Percentiles rank a stretch among this genome's conserved stretches.
phyloP scores from a whole-genome alignment of 352 stramenopile species.

The Lagenidium giganteum region DNA sequence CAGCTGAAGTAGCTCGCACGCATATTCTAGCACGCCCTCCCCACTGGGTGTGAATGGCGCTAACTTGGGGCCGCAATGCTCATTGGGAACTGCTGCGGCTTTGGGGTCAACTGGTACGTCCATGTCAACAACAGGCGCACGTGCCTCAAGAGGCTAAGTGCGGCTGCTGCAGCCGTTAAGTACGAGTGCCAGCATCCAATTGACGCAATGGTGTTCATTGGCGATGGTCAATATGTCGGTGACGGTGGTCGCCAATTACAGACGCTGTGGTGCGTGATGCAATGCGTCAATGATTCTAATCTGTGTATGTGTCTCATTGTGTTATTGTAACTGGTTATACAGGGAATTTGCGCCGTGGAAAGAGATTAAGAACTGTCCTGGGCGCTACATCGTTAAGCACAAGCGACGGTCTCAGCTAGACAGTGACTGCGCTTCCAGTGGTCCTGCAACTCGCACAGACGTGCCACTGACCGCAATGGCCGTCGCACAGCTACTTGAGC shows the following conservation, averaged over 20 bases:
- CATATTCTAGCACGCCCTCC: conserved; percentile 50
- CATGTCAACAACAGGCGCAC: too few relatives aligned
- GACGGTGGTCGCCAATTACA: conserved; percentile 49
- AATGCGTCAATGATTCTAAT: not conserved
- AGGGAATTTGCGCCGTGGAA: conserved; percentile 62
- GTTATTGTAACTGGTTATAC: not conserved
- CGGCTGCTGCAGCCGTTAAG: too few relatives aligned
- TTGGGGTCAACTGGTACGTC: too few relatives aligned
- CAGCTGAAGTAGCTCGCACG: conserved; percentile 62
- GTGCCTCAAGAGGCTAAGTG: too few relatives aligned
- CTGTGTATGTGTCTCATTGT: not conserved
- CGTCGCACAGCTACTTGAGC: conserved; percentile 20
- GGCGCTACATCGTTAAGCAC: conserved; percentile 60
- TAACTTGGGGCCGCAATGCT: conserved; percentile 60
- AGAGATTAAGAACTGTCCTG: conserved; percentile 70
- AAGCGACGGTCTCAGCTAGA: too few relatives aligned
- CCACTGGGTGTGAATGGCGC: conserved; percentile 79
- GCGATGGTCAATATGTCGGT: conserved; percentile 42
- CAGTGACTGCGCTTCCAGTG: too few relatives aligned
- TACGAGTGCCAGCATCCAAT: too few relatives aligned
- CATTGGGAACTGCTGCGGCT: too few relatives aligned
- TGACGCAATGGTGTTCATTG: conserved; percentile 37
- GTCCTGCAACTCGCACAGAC: conserved; percentile 25
- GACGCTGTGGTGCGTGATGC: conserved; percentile 34
- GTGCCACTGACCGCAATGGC: conserved; percentile 28